These are phyloP conservation scores for Zizania palustris DNA, from an alignment of 202 grass and related monocot species.

Conservation along the genomic window DNA sequence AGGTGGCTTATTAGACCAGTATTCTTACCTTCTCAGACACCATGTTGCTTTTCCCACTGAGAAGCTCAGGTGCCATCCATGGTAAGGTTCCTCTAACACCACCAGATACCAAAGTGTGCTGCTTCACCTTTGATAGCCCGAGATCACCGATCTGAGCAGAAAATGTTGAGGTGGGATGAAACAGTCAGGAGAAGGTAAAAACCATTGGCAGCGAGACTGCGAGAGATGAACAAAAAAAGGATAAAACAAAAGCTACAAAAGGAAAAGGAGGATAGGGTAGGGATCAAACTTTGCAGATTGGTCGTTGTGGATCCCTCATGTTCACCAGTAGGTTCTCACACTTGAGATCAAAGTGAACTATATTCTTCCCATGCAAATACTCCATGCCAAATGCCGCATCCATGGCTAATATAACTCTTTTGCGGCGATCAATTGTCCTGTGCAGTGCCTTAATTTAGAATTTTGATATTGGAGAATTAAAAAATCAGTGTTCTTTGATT, in stretches of 20 bases:
- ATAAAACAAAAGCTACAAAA: too few species aligned
- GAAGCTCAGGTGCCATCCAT: constrained; percentile 97
- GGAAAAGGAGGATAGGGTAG: neutral
- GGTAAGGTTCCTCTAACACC: constrained; percentile 95
- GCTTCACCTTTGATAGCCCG: constrained; percentile 95
- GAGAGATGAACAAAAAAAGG: neutral
- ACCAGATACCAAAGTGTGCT: constrained; percentile 93
- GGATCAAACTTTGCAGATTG: constrained; percentile 80
- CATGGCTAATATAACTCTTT: constrained; percentile 97
- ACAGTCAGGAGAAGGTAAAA: constrained; percentile 28
- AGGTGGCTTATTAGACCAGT: constrained; percentile 29
- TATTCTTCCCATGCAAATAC: constrained; percentile 95
- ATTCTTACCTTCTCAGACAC: constrained; percentile 88
- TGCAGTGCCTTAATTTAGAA: constrained; percentile 36
- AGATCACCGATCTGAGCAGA: constrained; percentile 82
- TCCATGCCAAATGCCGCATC: constrained; percentile 99
- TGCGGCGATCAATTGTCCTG: constrained; percentile 97
- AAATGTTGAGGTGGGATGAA: constrained; percentile 39
- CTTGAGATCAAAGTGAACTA: constrained; percentile 97
- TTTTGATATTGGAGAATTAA: constrained; percentile 23
- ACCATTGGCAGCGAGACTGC: neutral
- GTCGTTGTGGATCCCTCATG: constrained; percentile 92
- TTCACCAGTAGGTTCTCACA: constrained; percentile 96
- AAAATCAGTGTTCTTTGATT: constrained; percentile 23
- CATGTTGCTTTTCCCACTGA: constrained; percentile 92